Evolutionary conservation across 2,329 filamentous ascomycete genomes (phyloP), one percentile per base, ranked within the genome.

Genomic region (Plectosphaerella plurivora): DNA sequence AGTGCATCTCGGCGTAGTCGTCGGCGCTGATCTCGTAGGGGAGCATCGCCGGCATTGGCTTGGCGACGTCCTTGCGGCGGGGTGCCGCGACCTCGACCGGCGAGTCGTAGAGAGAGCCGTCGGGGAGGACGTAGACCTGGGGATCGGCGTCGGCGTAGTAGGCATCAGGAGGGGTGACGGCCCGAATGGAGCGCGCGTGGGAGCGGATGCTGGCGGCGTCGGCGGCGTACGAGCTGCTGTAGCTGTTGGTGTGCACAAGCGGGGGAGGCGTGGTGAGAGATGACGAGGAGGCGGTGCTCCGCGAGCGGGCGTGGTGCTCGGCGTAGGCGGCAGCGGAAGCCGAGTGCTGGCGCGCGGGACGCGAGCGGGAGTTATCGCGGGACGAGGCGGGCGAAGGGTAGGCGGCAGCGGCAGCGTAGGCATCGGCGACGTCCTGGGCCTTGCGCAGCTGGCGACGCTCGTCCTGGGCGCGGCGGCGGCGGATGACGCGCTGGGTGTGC

Each of bases 21-120:
- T 82, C 78, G 35, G 69, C 61, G 55, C 73, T 74, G 59, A 82
- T 79, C 67, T 83, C 79, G 65, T 82, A 83, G 6, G 79, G 77
- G 5, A 82, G 74, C 57, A 76, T 65, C 20, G 60, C 59, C 53
- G 36, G 56, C 45, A 57, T 63, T 39, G 54, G 62, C 58, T 55
- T 62, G 53, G 57, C 60, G 41, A 60, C 47, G 39, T 57, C 54
- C 57, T 64, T 55, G 45, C 53, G 56, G 53, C 57, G 53, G 24
- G 58, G 57, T 61, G 60, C 20, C 57, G 75, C 65, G 47, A 78
- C 66, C 61, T 78, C 69, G 33, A 78, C 69, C 0, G 77, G 77
- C 42, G 77, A 77, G 54, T 77, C 75, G 61, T 77, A 77, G 5
- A 78, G 63, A 57, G 73, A 76, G 55, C 68, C 66, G 50, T 63